These are phyloP conservation scores for Raffaelea arxii DNA, from an alignment of 2,329 filamentous ascomycete genomes.

Conservation along the genomic window DNA sequence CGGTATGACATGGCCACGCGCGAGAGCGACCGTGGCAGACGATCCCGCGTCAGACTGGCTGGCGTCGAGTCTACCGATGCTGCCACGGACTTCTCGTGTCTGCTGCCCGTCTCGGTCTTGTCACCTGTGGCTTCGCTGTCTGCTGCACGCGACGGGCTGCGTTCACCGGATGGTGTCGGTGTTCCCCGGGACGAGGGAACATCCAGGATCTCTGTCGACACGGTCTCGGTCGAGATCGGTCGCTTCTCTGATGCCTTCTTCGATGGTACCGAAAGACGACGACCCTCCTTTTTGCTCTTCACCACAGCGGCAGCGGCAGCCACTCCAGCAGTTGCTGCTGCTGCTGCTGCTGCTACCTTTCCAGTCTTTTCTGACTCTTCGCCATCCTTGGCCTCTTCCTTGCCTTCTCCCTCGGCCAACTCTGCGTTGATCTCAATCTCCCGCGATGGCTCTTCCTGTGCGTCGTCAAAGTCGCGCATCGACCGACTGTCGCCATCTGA, in stretches of 20 bases:
- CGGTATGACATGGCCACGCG: slow-evolving; percentile 73
- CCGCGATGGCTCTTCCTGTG: not conserved
- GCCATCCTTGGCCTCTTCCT: slow-evolving; percentile 9
- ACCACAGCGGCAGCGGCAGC: not conserved
- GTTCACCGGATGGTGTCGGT: slow-evolving; percentile 1
- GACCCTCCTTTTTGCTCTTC: not conserved
- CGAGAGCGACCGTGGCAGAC: slow-evolving; percentile 62
- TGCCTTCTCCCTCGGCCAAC: slow-evolving; percentile 13
- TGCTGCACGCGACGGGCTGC: not conserved
- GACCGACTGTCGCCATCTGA: slow-evolving; percentile 26
- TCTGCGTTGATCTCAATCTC: slow-evolving; percentile 30
- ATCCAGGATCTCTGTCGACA: slow-evolving; percentile 19
- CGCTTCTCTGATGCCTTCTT: slow-evolving; percentile 9
- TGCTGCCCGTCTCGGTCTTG: slow-evolving; percentile 11
- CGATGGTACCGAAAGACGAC: not conserved
- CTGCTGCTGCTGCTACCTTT: not conserved
- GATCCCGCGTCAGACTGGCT: slow-evolving; percentile 45
- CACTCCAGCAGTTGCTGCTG: not conserved
- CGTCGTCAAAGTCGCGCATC: slow-evolving; percentile 13
- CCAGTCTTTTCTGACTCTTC: no score
- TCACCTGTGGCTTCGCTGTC: slow-evolving; percentile 5
- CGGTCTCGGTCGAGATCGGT: slow-evolving; percentile 17
- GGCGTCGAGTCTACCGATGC: slow-evolving; percentile 32
- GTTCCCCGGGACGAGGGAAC: slow-evolving; percentile 10
- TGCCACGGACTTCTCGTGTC: slow-evolving; percentile 16